A percentile compares a stretch with the other conserved stretches of the same genome.
Evolutionary conservation across 2,329 filamentous ascomycete species (phyloP).

Genomic region (Aspergillus japonicus): DNA sequence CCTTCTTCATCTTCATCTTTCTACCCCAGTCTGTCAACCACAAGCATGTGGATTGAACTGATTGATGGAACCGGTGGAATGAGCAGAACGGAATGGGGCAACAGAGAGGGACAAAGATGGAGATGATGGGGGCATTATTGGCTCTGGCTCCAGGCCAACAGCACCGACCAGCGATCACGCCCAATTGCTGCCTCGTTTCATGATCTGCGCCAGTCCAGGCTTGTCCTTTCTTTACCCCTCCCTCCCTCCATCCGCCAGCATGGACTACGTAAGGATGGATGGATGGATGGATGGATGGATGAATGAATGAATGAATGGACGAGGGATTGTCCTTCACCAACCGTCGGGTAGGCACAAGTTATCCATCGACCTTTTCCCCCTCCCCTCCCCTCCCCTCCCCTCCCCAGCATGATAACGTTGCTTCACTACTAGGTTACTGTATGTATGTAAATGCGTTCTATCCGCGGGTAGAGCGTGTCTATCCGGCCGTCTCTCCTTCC

Average conservation of each 20-base stretch:
- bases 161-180: conserved; percentile 19
- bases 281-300: neutral
- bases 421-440: too few relatives aligned
- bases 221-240: conserved; percentile 25
- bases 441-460: neutral
- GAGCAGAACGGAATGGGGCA: neutral
- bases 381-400: neutral
- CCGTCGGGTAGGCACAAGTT: neutral
- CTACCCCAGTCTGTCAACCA: neutral
- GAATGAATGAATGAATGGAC: neutral
- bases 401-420: neutral
- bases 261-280: conserved; percentile 21
- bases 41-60: neutral
- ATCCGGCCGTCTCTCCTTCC: neutral
- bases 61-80: too few relatives aligned
- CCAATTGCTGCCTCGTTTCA: conserved; percentile 28
- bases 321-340: neutral
- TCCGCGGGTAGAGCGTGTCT: conserved; percentile 3
- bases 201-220: conserved; percentile 30
- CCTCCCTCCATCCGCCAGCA: conserved; percentile 14
- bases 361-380: neutral
- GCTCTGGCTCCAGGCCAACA: conserved; percentile 12
- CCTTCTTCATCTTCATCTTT: neutral
- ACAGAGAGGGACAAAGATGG: neutral
- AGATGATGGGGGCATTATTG: neutral